Conservation (phyloP, 2,329 filamentous ascomycete species). For the Aspergillus sp. region DNA sequence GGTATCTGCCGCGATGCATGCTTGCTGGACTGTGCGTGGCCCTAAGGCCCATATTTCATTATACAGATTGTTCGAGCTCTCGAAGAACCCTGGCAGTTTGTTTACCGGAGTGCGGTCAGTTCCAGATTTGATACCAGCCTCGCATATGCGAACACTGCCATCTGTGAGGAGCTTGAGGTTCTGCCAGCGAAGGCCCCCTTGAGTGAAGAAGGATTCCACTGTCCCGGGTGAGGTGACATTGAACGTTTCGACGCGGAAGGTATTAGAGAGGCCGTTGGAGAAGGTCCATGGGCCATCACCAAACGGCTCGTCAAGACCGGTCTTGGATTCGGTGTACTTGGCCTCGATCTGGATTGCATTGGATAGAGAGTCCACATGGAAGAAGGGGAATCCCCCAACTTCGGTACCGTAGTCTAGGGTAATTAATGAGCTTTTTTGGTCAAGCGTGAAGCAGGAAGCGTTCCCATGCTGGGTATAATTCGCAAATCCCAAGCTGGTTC, state of each 20-base stretch:
- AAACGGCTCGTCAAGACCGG: constrained; percentile 16
- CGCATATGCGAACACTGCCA: constrained; percentile 6
- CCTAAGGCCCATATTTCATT: constrained; percentile 22
- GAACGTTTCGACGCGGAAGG: constrained; percentile 21
- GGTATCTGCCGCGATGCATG: constrained; percentile 16
- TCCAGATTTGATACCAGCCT: background rate
- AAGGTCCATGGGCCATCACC: constrained; percentile 22
- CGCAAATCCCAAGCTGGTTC: background rate
- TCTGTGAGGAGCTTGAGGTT: background rate
- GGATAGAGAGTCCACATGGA: constrained; percentile 15
- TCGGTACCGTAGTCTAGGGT: constrained; percentile 22
- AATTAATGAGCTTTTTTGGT: constrained; percentile 1
- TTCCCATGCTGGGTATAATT: background rate
- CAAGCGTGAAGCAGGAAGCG: constrained; percentile 11
- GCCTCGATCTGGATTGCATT: constrained; percentile 20
- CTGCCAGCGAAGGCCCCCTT: constrained; percentile 23
- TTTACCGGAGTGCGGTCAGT: constrained; percentile 10
- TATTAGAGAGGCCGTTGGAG: constrained; percentile 18
- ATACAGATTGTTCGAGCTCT: constrained; percentile 17
- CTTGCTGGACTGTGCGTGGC: constrained; percentile 17
- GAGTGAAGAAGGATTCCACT: constrained; percentile 17
- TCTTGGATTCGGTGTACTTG: constrained; percentile 20
- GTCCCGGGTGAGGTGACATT: constrained; percentile 17
- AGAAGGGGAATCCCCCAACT: constrained; percentile 19
- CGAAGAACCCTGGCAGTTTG: constrained; percentile 12